Evolutionary conservation across 805 yeast species (phyloP).

Genomic region (Zygoascus tannicola): DNA sequence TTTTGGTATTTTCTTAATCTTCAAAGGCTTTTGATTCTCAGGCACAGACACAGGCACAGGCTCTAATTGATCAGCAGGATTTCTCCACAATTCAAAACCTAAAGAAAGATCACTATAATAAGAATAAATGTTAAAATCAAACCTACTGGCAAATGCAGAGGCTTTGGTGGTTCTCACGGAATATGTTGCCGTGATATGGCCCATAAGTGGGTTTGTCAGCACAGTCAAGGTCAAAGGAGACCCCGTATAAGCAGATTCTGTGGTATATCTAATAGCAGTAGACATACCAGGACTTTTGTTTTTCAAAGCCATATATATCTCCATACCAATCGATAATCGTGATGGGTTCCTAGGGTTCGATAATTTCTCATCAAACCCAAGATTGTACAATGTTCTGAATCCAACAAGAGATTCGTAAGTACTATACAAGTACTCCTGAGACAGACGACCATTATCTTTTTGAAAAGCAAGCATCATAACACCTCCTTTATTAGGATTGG

Average conservation of each 20-base stretch:
- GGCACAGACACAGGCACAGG: neutral
- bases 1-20: neutral
- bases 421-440: conserved; percentile 70
- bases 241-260: conserved; percentile 77
- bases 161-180: conserved; percentile 65
- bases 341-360: conserved; percentile 28
- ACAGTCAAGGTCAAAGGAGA: conserved; percentile 84
- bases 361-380: conserved; percentile 30
- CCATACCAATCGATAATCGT: conserved; percentile 68
- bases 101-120: conserved; percentile 78
- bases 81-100: conserved; percentile 77
- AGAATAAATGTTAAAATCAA: conserved; percentile 85
- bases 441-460: conserved; percentile 49
- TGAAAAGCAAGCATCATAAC: conserved; percentile 45
- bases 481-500: conserved; percentile 43
- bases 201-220: conserved; percentile 81
- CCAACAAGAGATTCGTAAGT: conserved; percentile 81
- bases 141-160: conserved; percentile 71
- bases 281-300: conserved; percentile 87
- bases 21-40: neutral
- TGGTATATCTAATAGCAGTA: conserved; percentile 73
- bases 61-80: conserved; percentile 6
- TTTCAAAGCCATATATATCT: conserved; percentile 76
- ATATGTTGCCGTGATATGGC: conserved; percentile 81
- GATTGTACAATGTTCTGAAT: conserved; percentile 64